Evolutionary conservation across 163 green algal species (phyloP), one percentile per base, ranked within the genome.

Genomic region (Chlorella variabilis): DNA sequence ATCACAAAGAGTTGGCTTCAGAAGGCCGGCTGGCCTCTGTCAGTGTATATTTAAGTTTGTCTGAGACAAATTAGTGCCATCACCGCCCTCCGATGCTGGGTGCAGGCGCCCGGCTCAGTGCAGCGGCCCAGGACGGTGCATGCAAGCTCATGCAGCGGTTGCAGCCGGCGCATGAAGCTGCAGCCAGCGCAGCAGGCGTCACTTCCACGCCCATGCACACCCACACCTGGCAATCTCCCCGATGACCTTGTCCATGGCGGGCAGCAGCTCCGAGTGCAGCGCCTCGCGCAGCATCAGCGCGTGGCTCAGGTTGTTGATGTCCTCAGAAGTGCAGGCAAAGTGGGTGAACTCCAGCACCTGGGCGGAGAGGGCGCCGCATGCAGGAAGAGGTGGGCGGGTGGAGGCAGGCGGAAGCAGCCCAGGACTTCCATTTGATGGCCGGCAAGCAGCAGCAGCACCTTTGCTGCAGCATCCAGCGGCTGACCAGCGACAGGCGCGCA

Each of bases 251-350:
- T 98, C 94, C 95, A 98, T 98, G 78, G 89, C 87, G 4, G 96
- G 96, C n/a, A 98, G 90, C 27, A 99, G 58, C 33, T 97, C 86
- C 2, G 84, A 39, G 7, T 91, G 25, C 23, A 98, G 51, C 5
- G 94, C 96, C 76, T 98, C 93, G 29, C 92, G 88, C 65, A 99
- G 92, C 94, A 98, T 99, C 29, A 99, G 90, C 3, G 93, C 96
- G 85, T 99, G 96, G 54, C 90, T 91, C 38, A 99, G 89, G 89
- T 99, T 99, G 93, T 99, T 99, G 93, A 99, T 98, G 91, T 99
- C 97, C 90, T 98, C 95, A 48, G 86, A 96, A 59, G 97, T 99
- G 93, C 95, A 99, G 0, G 95, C 97, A 92, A 99, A 99, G 91
- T 99, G 97, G 1, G 94, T 97, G 87, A 99, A 99, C 92, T 99